Evolutionary conservation across 2,329 filamentous ascomycete genomes (phyloP).

Genomic region (Exophiala oligosperma): DNA sequence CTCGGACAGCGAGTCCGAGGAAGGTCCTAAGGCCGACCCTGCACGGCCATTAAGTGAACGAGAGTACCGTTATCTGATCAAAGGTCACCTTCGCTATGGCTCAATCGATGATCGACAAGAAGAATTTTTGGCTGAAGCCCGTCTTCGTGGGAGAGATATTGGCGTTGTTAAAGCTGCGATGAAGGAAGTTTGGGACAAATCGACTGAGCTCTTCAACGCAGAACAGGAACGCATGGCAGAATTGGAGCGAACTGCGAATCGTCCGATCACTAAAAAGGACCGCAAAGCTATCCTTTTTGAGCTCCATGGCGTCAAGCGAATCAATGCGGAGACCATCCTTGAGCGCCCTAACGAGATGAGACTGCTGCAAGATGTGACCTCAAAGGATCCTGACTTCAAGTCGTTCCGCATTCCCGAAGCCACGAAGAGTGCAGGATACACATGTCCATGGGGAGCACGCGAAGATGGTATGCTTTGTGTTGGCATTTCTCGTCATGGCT

Average conservation of each 20-base stretch:
- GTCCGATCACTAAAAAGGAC: constrained; percentile 90
- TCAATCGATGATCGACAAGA: constrained; percentile 84
- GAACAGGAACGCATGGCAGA: constrained; percentile 64
- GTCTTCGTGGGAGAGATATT: constrained; percentile 76
- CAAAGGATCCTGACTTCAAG: constrained; percentile 63
- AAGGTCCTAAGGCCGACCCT: constrained; percentile 68
- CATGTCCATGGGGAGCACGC: constrained; percentile 84
- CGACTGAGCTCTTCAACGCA: constrained; percentile 69
- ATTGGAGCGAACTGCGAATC: constrained; percentile 70
- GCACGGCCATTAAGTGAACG: constrained; percentile 88
- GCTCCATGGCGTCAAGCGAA: constrained; percentile 86
- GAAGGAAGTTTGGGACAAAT: constrained; percentile 73
- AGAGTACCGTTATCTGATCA: constrained; percentile 87
- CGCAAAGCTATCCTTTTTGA: constrained; percentile 96
- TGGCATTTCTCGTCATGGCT: constrained; percentile 89
- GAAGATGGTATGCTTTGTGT: constrained; percentile 98
- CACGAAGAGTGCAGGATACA: constrained; percentile 88
- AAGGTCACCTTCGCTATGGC: constrained; percentile 87
- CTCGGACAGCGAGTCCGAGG: constrained; percentile 71
- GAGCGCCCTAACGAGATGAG: constrained; percentile 88
- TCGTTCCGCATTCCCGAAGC: constrained; percentile 88
- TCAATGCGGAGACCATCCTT: constrained; percentile 93
- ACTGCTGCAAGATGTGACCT: constrained; percentile 73
- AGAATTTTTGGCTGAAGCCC: constrained; percentile 84
- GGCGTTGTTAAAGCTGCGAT: constrained; percentile 77